Evolutionary conservation across 1,284 basidiomycete genomes (phyloP).

Genomic region (Trichosporon sp.): DNA sequence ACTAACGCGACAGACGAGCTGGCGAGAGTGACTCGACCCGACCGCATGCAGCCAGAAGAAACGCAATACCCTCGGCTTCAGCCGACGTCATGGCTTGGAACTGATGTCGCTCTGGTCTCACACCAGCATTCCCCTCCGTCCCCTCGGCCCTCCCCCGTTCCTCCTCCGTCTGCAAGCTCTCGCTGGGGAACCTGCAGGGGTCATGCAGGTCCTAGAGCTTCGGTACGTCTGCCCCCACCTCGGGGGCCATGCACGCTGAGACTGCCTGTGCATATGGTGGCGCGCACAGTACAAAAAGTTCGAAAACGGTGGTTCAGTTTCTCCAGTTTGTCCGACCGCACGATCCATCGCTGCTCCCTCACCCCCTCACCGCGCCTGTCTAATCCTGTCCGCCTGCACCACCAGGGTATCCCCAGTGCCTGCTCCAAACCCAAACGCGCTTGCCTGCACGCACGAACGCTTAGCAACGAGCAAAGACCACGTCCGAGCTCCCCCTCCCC

Average conservation of each 20-base stretch:
- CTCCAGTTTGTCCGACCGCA: conserved; percentile 16
- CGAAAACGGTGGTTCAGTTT: conserved; percentile 6
- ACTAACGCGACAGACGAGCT: not conserved
- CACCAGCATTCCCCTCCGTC: not conserved
- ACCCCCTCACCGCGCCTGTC: not conserved
- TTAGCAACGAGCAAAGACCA: not conserved
- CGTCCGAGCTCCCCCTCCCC: not conserved
- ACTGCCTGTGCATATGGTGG: not conserved
- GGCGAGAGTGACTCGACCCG: not conserved
- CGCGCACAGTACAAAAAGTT: conserved; percentile 5
- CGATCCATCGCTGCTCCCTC: not conserved
- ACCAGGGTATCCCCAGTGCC: not conserved
- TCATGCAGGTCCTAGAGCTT: not conserved
- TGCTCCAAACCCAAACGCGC: not conserved
- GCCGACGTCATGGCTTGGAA: not conserved
- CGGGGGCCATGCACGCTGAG: not conserved
- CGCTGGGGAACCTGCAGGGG: not conserved
- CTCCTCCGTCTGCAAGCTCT: not conserved
- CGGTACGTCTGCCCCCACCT: not conserved
- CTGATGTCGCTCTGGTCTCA: not conserved
- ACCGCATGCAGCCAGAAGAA: not conserved
- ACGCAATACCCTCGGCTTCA: conserved; percentile 1
- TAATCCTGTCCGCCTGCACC: not conserved
- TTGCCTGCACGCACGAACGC: conserved; percentile 1
- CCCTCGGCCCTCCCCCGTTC: not conserved